Percentiles rank a stretch among this genome's conserved stretches.
These are phyloP conservation scores for Ciborinia camelliae DNA, from an alignment of 2,329 filamentous ascomycete genomes.

Conservation along the genomic window DNA sequence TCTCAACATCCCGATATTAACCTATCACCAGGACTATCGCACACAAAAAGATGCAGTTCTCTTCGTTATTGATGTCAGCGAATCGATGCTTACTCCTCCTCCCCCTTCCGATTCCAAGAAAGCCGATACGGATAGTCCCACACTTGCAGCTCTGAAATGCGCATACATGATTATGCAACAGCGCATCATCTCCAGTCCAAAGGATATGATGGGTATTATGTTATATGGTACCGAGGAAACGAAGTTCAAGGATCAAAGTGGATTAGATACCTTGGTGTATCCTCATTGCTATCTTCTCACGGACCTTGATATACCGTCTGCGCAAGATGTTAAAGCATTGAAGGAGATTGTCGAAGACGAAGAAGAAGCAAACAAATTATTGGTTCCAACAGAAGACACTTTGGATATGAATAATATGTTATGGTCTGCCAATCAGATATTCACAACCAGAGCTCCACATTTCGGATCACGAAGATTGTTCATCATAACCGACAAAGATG, in stretches of 20 bases:
- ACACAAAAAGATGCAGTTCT: conserved; percentile 96
- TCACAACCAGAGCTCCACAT: conserved; percentile 90
- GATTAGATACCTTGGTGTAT: conserved; percentile 61
- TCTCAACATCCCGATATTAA: background rate
- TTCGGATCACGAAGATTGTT: conserved; percentile 93
- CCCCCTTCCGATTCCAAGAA: conserved; percentile 67
- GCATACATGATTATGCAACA: conserved; percentile 96
- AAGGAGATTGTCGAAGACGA: conserved; percentile 75
- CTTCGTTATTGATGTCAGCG: conserved; percentile 88
- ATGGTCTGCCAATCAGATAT: conserved; percentile 94
- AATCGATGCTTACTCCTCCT: conserved; percentile 75
- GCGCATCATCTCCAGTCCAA: conserved; percentile 93
- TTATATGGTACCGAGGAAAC: conserved; percentile 87
- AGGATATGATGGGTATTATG: conserved; percentile 94
- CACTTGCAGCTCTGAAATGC: conserved; percentile 84
- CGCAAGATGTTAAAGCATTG: conserved; percentile 78
- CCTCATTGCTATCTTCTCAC: conserved; percentile 90
- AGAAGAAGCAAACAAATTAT: conserved; percentile 64
- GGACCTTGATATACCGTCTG: conserved; percentile 83
- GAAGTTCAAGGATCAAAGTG: conserved; percentile 64
- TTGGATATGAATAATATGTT: conserved; percentile 85
- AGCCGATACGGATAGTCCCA: conserved; percentile 71
- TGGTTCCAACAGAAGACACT: conserved; percentile 65
- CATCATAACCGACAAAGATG: conserved; percentile 90
- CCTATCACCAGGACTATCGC: conserved; percentile 69